A percentile compares a stretch with the other conserved stretches of the same genome.
Conservation (phyloP, 495 filamentous ascomycete species). For the Penicillium arizonense region DNA sequence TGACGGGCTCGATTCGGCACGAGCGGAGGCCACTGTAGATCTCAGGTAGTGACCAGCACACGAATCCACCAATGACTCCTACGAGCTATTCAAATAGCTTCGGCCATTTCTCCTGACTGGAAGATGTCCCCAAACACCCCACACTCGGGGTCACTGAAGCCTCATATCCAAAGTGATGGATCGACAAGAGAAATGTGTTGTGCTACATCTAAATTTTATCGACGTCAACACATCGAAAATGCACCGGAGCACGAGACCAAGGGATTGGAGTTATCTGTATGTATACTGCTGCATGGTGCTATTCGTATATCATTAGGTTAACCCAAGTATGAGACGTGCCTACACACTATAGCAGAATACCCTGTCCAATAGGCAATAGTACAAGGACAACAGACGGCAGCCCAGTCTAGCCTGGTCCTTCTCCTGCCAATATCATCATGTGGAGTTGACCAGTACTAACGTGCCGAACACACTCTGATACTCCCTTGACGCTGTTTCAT, state of each 20-base stretch:
- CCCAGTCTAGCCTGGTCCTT: neutral
- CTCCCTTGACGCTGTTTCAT: neutral
- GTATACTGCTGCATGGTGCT: neutral
- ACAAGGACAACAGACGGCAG: neutral
- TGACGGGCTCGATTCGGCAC: constrained; percentile 5
- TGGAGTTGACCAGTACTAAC: neutral
- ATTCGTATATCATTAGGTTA: neutral
- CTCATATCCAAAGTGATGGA: neutral
- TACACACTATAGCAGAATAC: no score
- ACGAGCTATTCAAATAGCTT: constrained; percentile 12
- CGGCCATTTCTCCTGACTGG: constrained; percentile 2
- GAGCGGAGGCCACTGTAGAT: constrained; percentile 12
- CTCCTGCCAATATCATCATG: neutral
- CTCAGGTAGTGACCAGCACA: constrained; percentile 6
- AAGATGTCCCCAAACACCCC: neutral
- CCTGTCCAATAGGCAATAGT: neutral
- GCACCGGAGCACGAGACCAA: neutral
- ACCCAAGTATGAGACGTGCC: neutral
- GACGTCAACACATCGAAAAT: neutral
- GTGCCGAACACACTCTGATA: neutral
- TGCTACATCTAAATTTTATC: constrained; percentile 5
- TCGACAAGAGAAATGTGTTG: constrained; percentile 5
- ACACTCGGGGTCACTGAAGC: neutral
- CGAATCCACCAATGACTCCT: constrained; percentile 9
- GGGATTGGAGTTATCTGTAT: neutral